phyloP scores from a whole-genome alignment of 2,329 filamentous ascomycete genomes.

The Didymella exigua region DNA sequence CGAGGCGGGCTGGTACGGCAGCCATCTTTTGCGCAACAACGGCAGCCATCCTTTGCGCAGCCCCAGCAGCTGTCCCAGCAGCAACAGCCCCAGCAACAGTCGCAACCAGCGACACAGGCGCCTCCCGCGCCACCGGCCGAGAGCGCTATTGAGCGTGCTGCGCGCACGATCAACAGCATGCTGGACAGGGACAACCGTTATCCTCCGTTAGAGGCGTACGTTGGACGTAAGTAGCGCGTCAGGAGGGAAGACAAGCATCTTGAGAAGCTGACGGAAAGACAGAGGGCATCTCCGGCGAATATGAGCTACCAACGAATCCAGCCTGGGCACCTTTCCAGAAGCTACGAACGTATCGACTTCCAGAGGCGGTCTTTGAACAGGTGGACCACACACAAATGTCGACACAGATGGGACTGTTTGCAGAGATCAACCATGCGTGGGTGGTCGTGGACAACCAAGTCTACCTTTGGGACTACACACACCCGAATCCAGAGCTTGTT shows the following conservation, averaged over 20 bases:
- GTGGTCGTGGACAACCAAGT: slow-evolving; percentile 93
- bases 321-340: slow-evolving; percentile 91
- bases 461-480: slow-evolving; percentile 97
- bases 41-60: slow-evolving; percentile 36
- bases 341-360: slow-evolving; percentile 84
- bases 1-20: slow-evolving; percentile 36
- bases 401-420: slow-evolving; percentile 94
- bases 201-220: slow-evolving; percentile 87
- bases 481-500: slow-evolving; percentile 86
- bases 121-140: slow-evolving; percentile 32
- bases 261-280: slow-evolving; percentile 38
- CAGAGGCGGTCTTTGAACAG: slow-evolving; percentile 89
- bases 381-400: slow-evolving; percentile 86
- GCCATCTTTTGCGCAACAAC: slow-evolving; percentile 27
- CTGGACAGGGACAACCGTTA: slow-evolving; percentile 78
- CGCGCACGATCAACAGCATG: slow-evolving; percentile 80
- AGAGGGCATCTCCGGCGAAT: slow-evolving; percentile 92
- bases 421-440: slow-evolving; percentile 94
- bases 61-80: slow-evolving; percentile 21
- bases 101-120: slow-evolving; percentile 29
- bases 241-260: neutral
- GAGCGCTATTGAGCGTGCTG: slow-evolving; percentile 78
- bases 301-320: slow-evolving; percentile 72
- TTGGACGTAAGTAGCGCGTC: slow-evolving; percentile 69
- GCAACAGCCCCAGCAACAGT: slow-evolving; percentile 28